Evolutionary conservation across 2,329 filamentous ascomycete genomes (phyloP), one percentile per base, ranked within the genome.

Genomic region (Diaporthe citri): DNA sequence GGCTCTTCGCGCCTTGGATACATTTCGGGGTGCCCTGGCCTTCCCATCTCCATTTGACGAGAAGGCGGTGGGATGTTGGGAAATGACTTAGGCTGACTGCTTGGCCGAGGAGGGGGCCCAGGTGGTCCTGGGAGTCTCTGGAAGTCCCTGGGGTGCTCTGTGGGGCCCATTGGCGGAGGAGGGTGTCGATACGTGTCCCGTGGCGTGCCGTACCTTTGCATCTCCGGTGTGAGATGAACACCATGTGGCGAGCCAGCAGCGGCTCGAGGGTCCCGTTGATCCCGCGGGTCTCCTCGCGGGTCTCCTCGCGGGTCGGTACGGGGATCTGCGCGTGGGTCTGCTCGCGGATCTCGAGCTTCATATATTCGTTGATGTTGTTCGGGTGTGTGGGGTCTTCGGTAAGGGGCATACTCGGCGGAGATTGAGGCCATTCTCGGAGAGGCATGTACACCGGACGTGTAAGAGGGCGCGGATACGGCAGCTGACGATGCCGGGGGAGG

Each of bases 341-440:
- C 81, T 15, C 78, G 75, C 77, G 80, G 81, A 78, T 83, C 82
- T 78, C 85, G 79, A 72, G 80, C 64, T 74, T 91, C 87, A 84
- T 91, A 90, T 73, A 85, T 85, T 79, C 90, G 88, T 62, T 88
- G 86, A 76, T 92, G 91, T 52, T 76, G 75, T 59, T 95, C 93
- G n/a, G 93, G 93, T 0, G 93, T 95, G 74, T 94, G 91, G 3
- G 93, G 93, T 76, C 93, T 88, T 76, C 92, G 88, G 81, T 90
- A 93, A 7, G 89, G 87, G 70, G 85, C 86, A 76, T 93, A 93
- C 25, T 94, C 92, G 76, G 90, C 83, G 0, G 88, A 85, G 3
- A 88, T 84, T 36, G 87, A 86, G 74, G 87, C 88, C 85, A 91
- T 88, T 55, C 88, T 85, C 4, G 90, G 90, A 20, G 90, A 91